Evolutionary conservation across 805 yeast species (phyloP).

Genomic region (Hanseniaspora thailandica): DNA sequence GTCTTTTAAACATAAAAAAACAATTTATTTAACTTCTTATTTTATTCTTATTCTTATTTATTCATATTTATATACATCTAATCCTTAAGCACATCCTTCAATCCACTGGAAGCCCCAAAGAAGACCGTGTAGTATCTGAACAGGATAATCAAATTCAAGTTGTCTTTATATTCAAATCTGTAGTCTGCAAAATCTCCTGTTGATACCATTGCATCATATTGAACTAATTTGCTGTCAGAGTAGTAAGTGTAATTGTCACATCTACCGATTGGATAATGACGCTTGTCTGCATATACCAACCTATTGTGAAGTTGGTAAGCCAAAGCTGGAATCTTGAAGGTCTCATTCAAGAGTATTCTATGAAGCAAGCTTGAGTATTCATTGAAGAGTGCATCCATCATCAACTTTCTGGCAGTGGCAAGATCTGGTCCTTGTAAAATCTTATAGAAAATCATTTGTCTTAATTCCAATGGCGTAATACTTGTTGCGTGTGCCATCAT

Average conservation of each 20-base stretch:
- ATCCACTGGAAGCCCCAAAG: too few relatives aligned
- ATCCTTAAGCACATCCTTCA: not conserved
- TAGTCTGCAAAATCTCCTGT: not conserved
- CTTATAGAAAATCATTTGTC: constrained; percentile 1
- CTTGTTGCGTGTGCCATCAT: not conserved
- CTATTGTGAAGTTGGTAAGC: not conserved
- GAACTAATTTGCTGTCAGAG: not conserved
- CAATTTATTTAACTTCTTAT: not conserved
- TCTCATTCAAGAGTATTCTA: not conserved
- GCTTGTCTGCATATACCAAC: not conserved
- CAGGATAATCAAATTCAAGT: not conserved
- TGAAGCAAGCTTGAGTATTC: too few relatives aligned
- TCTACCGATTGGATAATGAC: not conserved
- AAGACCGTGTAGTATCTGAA: too few relatives aligned
- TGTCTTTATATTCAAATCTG: not conserved
- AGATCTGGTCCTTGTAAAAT: not conserved
- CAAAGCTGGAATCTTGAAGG: not conserved
- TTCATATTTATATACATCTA: too few relatives aligned
- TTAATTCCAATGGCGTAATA: not conserved
- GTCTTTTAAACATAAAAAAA: not conserved
- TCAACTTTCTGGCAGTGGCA: not conserved
- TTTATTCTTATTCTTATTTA: too few relatives aligned
- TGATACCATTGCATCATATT: not conserved
- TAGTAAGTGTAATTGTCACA: not conserved
- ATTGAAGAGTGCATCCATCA: not conserved